These are phyloP conservation scores for Butyriboletus loyo DNA, from an alignment of 768 basidiomycete genomes.

Conservation along the genomic window DNA sequence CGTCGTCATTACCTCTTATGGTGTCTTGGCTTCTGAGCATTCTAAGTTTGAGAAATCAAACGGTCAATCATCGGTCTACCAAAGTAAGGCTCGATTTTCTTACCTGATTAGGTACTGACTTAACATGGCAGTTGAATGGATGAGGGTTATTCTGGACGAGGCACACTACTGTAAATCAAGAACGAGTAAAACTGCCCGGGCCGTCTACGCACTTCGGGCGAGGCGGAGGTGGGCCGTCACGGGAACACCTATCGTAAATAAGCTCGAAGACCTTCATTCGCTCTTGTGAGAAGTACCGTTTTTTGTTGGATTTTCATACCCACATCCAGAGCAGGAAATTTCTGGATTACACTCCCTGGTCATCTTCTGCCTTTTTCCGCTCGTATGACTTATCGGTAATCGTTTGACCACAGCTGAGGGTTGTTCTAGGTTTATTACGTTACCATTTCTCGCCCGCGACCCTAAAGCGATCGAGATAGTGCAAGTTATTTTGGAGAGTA, in stretches of 20 bases:
- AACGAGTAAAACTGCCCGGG: slow-evolving; percentile 80
- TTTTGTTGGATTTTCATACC: slow-evolving; percentile 39
- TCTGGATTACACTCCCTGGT: slow-evolving; percentile 76
- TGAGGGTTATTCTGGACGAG: slow-evolving; percentile 85
- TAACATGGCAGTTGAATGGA: slow-evolving; percentile 62
- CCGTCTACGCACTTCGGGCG: slow-evolving; percentile 81
- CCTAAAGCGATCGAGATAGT: slow-evolving; percentile 93
- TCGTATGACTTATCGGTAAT: slow-evolving; percentile 47
- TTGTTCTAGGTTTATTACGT: slow-evolving; percentile 70
- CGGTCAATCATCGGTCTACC: slow-evolving; percentile 59
- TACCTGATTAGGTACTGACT: slow-evolving; percentile 5
- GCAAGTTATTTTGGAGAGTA: slow-evolving; percentile 87
- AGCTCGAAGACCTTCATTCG: slow-evolving; percentile 87
- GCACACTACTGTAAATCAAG: slow-evolving; percentile 95
- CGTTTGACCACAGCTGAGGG: not conserved
- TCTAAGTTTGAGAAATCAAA: slow-evolving; percentile 60
- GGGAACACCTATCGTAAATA: slow-evolving; percentile 94
- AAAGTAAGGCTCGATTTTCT: slow-evolving; percentile 45
- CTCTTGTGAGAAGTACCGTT: slow-evolving; percentile 55
- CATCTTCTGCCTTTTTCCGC: slow-evolving; percentile 84
- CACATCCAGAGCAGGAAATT: slow-evolving; percentile 55
- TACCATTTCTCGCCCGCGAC: slow-evolving; percentile 89
- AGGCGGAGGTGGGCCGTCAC: slow-evolving; percentile 89
- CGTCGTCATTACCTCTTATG: slow-evolving; percentile 91
- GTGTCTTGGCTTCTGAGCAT: slow-evolving; percentile 86